Evolutionary conservation across 257 asterid species (phyloP).

Genomic region (Solanum virginianum): DNA sequence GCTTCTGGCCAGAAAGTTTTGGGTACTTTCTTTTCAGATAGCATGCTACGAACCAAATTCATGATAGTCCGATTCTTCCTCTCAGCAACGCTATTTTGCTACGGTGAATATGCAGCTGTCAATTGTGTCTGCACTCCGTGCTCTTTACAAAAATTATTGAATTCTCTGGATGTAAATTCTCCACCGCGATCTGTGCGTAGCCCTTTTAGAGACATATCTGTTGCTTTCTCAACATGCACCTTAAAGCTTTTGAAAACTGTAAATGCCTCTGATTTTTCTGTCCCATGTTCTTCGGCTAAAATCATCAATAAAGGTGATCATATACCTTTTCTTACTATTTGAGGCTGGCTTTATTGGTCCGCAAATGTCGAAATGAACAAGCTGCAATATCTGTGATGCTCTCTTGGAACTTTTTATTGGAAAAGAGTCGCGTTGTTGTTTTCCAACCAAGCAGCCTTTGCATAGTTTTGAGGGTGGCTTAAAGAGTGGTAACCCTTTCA

Average conservation of each 20-base stretch:
- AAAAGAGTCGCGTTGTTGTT: not conserved
- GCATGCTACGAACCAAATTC: not conserved
- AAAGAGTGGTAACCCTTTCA: not conserved
- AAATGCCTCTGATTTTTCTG: not conserved
- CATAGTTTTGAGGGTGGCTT: not conserved
- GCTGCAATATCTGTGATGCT: too few relatives aligned
- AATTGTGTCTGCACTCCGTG: not conserved
- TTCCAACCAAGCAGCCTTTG: not conserved
- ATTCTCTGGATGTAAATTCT: not conserved
- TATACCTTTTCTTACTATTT: too few relatives aligned
- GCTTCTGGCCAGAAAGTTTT: not conserved
- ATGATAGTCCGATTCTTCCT: not conserved
- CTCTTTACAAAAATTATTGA: not conserved
- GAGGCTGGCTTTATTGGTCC: not conserved
- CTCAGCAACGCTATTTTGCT: not conserved
- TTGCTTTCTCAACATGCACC: not conserved
- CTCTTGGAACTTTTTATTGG: not conserved
- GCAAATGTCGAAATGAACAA: not conserved
- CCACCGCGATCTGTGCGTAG: not conserved
- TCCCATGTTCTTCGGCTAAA: not conserved
- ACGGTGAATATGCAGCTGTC: not conserved
- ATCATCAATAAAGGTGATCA: not conserved
- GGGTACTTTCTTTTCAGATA: not conserved
- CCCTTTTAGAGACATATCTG: not conserved
- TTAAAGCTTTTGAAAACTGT: not conserved